These are phyloP conservation scores for Phytopythium litorale DNA, from an alignment of 352 stramenopile species.

Conservation along the genomic window DNA sequence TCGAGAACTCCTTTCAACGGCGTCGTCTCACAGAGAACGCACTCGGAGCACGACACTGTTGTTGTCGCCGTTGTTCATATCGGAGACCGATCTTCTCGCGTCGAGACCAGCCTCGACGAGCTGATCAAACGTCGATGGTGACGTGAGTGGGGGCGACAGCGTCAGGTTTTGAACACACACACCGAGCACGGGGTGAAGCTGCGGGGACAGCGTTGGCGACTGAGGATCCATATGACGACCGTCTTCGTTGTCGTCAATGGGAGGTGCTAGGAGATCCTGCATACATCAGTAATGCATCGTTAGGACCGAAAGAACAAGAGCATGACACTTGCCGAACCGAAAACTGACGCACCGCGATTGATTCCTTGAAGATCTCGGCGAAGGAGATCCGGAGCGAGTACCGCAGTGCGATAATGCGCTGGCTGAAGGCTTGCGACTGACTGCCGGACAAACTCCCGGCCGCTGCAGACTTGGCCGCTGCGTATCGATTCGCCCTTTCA, in stretches of 20 bases:
- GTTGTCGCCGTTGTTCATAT: not conserved
- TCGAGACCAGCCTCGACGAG: constrained; percentile 25
- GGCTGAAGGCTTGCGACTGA: not conserved
- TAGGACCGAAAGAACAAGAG: not conserved
- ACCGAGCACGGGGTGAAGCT: constrained; percentile 6
- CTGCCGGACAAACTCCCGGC: not conserved
- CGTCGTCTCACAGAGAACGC: not conserved
- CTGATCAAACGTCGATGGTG: constrained; percentile 15
- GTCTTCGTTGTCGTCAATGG: constrained; percentile 1
- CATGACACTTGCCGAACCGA: not conserved
- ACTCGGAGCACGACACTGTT: constrained; percentile 45
- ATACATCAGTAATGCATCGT: not conserved
- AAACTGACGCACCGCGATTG: constrained; percentile 25
- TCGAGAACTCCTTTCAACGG: not conserved
- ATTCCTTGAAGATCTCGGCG: constrained; percentile 54
- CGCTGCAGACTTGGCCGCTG: not conserved
- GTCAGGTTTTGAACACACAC: constrained; percentile 31
- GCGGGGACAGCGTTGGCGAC: constrained; percentile 14
- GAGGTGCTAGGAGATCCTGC: constrained; percentile 24
- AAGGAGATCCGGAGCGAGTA: constrained; percentile 44
- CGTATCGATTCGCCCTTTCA: not conserved
- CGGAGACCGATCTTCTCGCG: constrained; percentile 9
- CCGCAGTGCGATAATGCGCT: constrained; percentile 7
- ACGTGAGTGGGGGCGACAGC: constrained; percentile 19
- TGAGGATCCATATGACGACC: not conserved